These are phyloP conservation scores for Rauvolfia tetraphylla DNA, from an alignment of 257 asterid genomes.

Conservation along the genomic window DNA sequence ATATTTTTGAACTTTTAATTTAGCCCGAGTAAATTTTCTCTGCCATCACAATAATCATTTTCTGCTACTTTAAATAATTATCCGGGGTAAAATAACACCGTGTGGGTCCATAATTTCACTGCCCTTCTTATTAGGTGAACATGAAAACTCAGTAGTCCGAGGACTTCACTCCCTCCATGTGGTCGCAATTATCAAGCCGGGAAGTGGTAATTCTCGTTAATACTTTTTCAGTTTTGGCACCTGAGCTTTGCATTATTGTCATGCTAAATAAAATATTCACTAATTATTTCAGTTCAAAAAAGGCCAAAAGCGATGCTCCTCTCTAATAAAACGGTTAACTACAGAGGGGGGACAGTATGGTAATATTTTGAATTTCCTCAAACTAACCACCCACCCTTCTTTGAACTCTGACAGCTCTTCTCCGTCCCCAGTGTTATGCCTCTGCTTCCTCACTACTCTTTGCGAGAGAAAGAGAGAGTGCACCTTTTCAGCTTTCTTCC, in stretches of 20 bases:
- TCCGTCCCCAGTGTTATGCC: slow-evolving; percentile 53
- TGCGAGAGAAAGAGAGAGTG: neutral
- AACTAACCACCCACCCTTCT: slow-evolving; percentile 1
- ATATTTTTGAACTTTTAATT: no score
- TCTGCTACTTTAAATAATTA: neutral
- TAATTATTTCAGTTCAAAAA: slow-evolving; percentile 12
- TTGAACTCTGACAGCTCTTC: slow-evolving; percentile 60
- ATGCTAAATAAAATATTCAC: slow-evolving; percentile 6
- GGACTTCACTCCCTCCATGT: slow-evolving; percentile 13
- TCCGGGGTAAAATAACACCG: neutral
- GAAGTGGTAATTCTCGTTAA: slow-evolving; percentile 6
- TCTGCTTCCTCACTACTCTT: slow-evolving; percentile 28
- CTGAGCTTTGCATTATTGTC: slow-evolving; percentile 4
- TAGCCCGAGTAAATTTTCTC: no score
- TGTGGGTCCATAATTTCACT: neutral
- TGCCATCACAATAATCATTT: neutral
- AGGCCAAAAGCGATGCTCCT: neutral
- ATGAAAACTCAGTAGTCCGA: neutral
- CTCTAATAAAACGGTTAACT: slow-evolving; percentile 21
- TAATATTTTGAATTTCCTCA: slow-evolving; percentile 43
- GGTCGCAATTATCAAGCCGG: slow-evolving; percentile 16
- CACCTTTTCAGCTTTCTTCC: slow-evolving; percentile 10
- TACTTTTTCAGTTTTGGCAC: neutral
- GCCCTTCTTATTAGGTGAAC: neutral
- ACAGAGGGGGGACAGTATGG: slow-evolving; percentile 27